A percentile compares a stretch with the other conserved stretches of the same genome.
Conservation (phyloP, 345 rosid genomes). For the Eucalyptus globulus region DNA sequence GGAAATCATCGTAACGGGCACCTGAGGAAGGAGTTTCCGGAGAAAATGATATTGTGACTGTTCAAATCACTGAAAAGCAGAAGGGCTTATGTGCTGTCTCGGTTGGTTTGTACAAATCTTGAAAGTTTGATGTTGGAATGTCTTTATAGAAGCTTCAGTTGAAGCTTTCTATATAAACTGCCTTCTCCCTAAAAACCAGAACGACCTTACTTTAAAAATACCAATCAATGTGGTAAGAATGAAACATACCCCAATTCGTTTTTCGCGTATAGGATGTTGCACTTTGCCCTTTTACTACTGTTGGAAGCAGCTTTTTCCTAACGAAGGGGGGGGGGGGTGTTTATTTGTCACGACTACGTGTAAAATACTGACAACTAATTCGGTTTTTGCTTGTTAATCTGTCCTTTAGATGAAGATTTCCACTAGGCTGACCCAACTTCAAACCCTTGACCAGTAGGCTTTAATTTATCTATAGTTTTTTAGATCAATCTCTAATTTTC, state of each 20-base stretch:
- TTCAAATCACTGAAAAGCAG: not conserved
- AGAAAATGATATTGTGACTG: not conserved
- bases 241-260: not conserved
- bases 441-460: conserved; percentile 1
- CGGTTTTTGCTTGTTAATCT: not conserved
- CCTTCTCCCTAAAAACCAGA: not conserved
- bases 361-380: not conserved
- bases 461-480: not conserved
- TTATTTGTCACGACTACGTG: not conserved
- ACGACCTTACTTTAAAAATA: not conserved
- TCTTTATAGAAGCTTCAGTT: not conserved
- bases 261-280: not conserved
- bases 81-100: not conserved
- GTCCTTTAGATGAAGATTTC: conserved; percentile 24
- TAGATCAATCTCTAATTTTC: not conserved
- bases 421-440: not conserved
- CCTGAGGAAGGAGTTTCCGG: not conserved
- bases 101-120: not conserved
- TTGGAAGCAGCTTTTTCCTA: not conserved
- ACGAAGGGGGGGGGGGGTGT: not conserved
- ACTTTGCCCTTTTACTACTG: not conserved
- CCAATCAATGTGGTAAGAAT: not conserved
- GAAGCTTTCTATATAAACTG: not conserved
- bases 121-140: not conserved
- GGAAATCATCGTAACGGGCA: conserved; percentile 37